Evolutionary conservation across 2,329 filamentous ascomycete species (phyloP), one percentile per base, ranked within the genome.

Genomic region (Penicillium polonicum): DNA sequence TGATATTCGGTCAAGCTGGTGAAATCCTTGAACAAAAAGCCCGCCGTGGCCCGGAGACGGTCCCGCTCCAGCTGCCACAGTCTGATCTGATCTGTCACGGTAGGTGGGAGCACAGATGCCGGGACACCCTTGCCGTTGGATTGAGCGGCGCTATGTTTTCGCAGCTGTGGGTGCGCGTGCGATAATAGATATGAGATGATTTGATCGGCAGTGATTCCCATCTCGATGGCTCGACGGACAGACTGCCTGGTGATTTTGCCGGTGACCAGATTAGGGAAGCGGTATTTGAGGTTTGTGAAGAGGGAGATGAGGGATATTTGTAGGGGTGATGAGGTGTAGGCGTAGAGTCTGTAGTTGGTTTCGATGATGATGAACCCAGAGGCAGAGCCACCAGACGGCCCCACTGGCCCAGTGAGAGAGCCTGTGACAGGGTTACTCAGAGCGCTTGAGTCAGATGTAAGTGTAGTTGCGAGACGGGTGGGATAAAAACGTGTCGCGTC

Each of bases 61-160:
- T 99, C 94, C 63, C 93, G 92, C 76, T 99, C 94, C 52, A 97
- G 87, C 79, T 99, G 93, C 94, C 94, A 99, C 21, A 99, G 85
- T 2, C 92, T 85, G 68, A 99, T 97, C 79, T 99, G 94, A 75
- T 99, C 94, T 62, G 97, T 91, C 17, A 99, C 94, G 0, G 95
- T 97, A 0, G 94, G 92, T 1, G 95, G 94, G 2, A 99, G 83
- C 17, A 96, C 85, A 2, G 92, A 89, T 0, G 76, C 69, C 2
- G 76, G 69, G 13, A 76, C 63, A 3, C 74, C 72, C 4, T 69
- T 61, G 21, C 68, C 67, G 25, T 72, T 83, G 68, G 48, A 80
- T 57, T 72, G 72, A 46, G 66, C 68, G 23, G 63, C 70, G 58
- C 74, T 74, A 43, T 84, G 82, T 61, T 89, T 88, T 67, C 89